These are phyloP conservation scores for Amaranthus cruentus DNA, from an alignment of 148 eudicot species.

Conservation along the genomic window DNA sequence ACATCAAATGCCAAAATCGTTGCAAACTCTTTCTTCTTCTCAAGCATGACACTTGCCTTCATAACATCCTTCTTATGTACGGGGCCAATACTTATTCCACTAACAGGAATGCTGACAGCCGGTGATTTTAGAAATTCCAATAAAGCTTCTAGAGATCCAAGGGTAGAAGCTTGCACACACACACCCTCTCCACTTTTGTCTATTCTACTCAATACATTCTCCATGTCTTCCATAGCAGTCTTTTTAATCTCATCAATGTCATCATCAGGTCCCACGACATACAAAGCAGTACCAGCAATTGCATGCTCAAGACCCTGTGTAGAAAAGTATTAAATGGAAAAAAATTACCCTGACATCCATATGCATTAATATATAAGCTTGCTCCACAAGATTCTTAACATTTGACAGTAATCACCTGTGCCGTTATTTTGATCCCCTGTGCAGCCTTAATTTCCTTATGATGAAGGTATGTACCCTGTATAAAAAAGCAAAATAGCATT, in stretches of 20 bases:
- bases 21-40: slow-evolving; percentile 93
- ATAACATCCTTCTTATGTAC: slow-evolving; percentile 93
- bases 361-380: background rate
- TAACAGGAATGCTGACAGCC: slow-evolving; percentile 81
- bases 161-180: slow-evolving; percentile 93
- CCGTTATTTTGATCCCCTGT: slow-evolving; percentile 95
- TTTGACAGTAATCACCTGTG: slow-evolving; percentile 50
- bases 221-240: slow-evolving; percentile 73
- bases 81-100: slow-evolving; percentile 94
- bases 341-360: background rate
- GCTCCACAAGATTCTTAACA: background rate
- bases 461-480: slow-evolving; percentile 82
- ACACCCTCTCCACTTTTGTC: slow-evolving; percentile 94
- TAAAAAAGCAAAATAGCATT: slow-evolving; percentile 9
- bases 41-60: slow-evolving; percentile 96
- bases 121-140: slow-evolving; percentile 80
- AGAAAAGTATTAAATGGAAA: background rate
- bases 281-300: slow-evolving; percentile 81
- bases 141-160: slow-evolving; percentile 89
- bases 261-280: slow-evolving; percentile 86
- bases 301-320: slow-evolving; percentile 93
- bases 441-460: slow-evolving; percentile 95
- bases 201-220: slow-evolving; percentile 72
- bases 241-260: slow-evolving; percentile 65
- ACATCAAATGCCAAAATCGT: slow-evolving; percentile 96